A percentile compares a stretch with the other conserved stretches of the same genome.
phyloP scores from a whole-genome alignment of 805 yeast genomes.

The Yarrowia sp. region DNA sequence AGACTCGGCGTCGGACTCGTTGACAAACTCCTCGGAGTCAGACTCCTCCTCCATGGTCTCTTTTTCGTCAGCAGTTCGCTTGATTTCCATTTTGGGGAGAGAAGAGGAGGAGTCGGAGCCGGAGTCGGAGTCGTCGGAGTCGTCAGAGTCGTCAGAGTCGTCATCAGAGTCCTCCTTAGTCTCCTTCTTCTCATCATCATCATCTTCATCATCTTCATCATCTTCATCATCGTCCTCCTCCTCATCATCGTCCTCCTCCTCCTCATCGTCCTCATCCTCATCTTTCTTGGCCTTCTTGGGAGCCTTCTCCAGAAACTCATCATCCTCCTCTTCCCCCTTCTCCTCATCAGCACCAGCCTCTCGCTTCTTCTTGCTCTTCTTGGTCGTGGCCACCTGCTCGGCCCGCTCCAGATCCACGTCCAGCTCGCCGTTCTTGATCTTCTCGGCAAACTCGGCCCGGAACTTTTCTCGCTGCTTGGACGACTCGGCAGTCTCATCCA shows the following conservation, averaged over 20 bases:
- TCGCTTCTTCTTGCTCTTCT: constrained; percentile 41
- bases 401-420: constrained; percentile 62
- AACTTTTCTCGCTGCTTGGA: constrained; percentile 53
- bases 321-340: constrained; percentile 20
- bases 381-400: constrained; percentile 47
- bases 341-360: constrained; percentile 30
- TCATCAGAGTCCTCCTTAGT: neutral
- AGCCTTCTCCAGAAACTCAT: constrained; percentile 43
- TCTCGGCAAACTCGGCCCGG: constrained; percentile 60
- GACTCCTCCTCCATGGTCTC: constrained; percentile 1
- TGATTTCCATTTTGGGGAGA: neutral
- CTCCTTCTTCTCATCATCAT: neutral
- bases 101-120: neutral
- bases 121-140: neutral
- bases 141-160: neutral
- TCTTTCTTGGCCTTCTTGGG: constrained; percentile 45
- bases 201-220: neutral
- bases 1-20: constrained; percentile 10
- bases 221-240: neutral
- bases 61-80: neutral
- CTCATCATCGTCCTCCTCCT: constrained; percentile 10
- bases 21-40: constrained; percentile 1
- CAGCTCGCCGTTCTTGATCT: constrained; percentile 61
- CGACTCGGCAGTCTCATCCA: constrained; percentile 52
- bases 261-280: constrained; percentile 51